These are phyloP conservation scores for Dactylonectria estremocensis DNA, from an alignment of 2,329 filamentous ascomycete species.

Conservation along the genomic window DNA sequence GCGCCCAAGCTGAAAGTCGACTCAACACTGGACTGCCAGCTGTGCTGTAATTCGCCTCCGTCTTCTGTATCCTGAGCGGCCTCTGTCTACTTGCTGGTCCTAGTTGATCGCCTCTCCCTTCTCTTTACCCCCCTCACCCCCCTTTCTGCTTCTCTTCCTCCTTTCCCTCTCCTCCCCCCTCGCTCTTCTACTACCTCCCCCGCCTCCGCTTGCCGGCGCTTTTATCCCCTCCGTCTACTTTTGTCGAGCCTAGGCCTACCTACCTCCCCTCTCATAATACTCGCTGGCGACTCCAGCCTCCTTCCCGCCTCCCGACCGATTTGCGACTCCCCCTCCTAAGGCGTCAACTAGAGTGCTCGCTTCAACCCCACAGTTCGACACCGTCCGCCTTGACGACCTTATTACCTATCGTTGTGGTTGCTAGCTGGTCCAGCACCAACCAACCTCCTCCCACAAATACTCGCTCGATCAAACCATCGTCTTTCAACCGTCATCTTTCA, in stretches of 20 bases:
- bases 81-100: conserved; percentile 22
- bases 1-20: conserved; percentile 17
- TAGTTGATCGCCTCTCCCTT: conserved; percentile 29
- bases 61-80: conserved; percentile 21
- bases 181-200: conserved; percentile 32
- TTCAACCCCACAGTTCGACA: conserved; percentile 14
- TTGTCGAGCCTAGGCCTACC: conserved; percentile 30
- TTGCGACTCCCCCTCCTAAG: conserved; percentile 27
- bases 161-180: conserved; percentile 15
- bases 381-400: neutral
- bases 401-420: conserved; percentile 15
- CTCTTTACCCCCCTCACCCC: conserved; percentile 33
- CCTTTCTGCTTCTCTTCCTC: conserved; percentile 39
- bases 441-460: conserved; percentile 13
- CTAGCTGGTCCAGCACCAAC: conserved; percentile 29
- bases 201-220: conserved; percentile 30
- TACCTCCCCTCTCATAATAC: conserved; percentile 1
- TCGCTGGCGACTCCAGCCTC: conserved; percentile 13
- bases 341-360: conserved; percentile 27
- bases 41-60: conserved; percentile 29
- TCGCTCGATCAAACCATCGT: neutral
- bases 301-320: conserved; percentile 11
- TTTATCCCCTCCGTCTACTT: conserved; percentile 31
- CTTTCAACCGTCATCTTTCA: conserved; percentile 7
- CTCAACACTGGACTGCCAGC: conserved; percentile 22